phyloP scores from a whole-genome alignment of 495 filamentous ascomycete species.

The Penicillium paxilli region DNA sequence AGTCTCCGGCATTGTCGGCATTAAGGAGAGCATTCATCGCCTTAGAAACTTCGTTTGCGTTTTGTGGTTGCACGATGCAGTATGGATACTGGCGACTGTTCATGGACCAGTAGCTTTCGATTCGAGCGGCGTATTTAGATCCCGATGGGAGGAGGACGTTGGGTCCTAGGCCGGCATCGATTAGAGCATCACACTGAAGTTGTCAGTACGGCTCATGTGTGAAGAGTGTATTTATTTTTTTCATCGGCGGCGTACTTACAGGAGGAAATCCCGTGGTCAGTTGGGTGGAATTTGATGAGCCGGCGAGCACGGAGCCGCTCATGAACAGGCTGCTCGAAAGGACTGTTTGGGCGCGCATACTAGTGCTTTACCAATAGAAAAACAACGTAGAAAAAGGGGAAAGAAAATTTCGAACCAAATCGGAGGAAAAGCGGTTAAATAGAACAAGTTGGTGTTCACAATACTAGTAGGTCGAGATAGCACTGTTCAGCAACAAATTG shows the following conservation, averaged over 20 bases:
- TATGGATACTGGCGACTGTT: conserved; percentile 34
- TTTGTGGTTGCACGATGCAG: conserved; percentile 35
- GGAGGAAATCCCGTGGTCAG: neutral
- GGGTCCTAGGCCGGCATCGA: neutral
- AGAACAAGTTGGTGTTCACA: no score
- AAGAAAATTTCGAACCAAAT: no score
- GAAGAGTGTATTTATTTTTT: no score
- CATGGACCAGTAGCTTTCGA: conserved; percentile 25
- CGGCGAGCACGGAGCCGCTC: neutral
- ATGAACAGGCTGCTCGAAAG: neutral
- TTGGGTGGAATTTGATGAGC: neutral
- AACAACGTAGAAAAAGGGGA: no score
- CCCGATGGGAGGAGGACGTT: neutral
- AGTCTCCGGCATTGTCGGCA: conserved; percentile 18
- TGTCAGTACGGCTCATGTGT: no score
- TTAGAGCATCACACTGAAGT: neutral
- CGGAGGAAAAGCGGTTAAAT: no score
- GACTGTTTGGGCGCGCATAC: neutral
- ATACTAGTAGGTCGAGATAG: no score
- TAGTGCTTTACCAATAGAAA: no score
- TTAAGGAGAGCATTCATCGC: conserved; percentile 28
- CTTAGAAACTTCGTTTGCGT: conserved; percentile 34
- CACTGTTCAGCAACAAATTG: no score
- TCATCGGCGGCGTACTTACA: no score
- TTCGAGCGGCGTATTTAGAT: neutral